Percentiles rank a stretch among this genome's conserved stretches.
Evolutionary conservation across 2,329 filamentous ascomycete species (phyloP).

Genomic region (Colletotrichum magnum): DNA sequence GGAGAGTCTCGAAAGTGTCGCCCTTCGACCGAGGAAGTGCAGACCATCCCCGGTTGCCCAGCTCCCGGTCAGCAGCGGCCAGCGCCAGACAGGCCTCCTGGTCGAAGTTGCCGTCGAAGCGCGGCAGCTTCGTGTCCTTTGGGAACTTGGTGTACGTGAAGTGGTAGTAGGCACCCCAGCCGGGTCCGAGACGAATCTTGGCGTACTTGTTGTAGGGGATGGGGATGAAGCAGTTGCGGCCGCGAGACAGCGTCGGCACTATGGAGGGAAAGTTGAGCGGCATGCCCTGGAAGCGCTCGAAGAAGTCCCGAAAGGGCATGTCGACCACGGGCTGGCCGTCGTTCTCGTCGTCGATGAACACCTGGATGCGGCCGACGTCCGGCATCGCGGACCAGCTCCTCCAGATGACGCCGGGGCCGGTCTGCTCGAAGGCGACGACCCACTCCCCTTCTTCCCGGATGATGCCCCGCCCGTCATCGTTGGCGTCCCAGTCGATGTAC

Average conservation of each 20-base stretch:
- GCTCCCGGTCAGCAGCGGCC: slow-evolving; percentile 29
- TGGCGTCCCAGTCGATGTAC: slow-evolving; percentile 39
- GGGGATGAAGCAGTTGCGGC: slow-evolving; percentile 36
- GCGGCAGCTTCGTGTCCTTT: slow-evolving; percentile 10
- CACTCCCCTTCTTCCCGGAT: slow-evolving; percentile 34
- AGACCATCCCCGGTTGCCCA: slow-evolving; percentile 32
- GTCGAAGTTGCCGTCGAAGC: slow-evolving; percentile 30
- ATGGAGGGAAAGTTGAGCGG: slow-evolving; percentile 35
- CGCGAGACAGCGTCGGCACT: slow-evolving; percentile 28
- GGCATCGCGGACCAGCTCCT: slow-evolving; percentile 37
- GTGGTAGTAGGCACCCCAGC: slow-evolving; percentile 36
- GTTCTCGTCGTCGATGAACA: slow-evolving; percentile 28
- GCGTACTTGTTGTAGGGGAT: slow-evolving; percentile 37
- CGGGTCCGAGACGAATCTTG: slow-evolving; percentile 28
- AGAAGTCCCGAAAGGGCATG: slow-evolving; percentile 32
- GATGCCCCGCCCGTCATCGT: slow-evolving; percentile 33
- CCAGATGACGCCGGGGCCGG: slow-evolving; percentile 37
- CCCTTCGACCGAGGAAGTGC: slow-evolving; percentile 26
- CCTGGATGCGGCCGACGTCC: slow-evolving; percentile 25
- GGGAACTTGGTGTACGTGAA: slow-evolving; percentile 36
- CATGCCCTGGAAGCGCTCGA: slow-evolving; percentile 37
- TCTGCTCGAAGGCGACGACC: slow-evolving; percentile 35
- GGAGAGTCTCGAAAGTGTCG: slow-evolving; percentile 31
- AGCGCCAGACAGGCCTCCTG: slow-evolving; percentile 32
- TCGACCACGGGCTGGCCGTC: slow-evolving; percentile 19